Base-by-base conservation (phyloP, 345 rosid species). In the Rubroshorea leprosula region DNA sequence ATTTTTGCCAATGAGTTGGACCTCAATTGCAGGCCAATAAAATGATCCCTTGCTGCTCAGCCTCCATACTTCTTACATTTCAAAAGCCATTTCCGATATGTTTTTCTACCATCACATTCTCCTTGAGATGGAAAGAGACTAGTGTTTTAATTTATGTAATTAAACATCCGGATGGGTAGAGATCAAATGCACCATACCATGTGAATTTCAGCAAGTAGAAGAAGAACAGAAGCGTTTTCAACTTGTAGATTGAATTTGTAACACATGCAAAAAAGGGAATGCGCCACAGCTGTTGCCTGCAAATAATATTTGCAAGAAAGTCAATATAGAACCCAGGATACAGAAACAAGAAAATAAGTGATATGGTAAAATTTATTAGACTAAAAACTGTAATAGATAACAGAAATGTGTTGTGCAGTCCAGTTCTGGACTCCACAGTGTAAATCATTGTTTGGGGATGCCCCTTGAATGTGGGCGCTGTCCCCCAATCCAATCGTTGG, bases 191-290 rank as follows among this genome's bases (percentile, higher is more conserved):
- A 64, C 24, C 52, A 54, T 77, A 93, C 99, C 97, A 85, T 85
- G 83, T 89, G 97, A 69, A 93, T 93, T 83, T 93, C 97, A 43
- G 96, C 99, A 52, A 89, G 84, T 69, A 93, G 67, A 68, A 93
- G 92, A 73, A 93, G 99, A 68, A 83, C 80, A 43, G 85, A 66
- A 20, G 99, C 97, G 77, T 83, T 89, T 69, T 87, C 86, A 56
- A 87, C 89, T 72, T 83, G 97, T 78, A 86, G 68, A 74, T 87
- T 89, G 68, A 83, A 87, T 71, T 89, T 82, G 83, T 89, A 91
- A 61, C 99, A 93, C 80, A 79, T 82, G 77, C 94, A 80, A 70
- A 83, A 93, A 61, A 93, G 86, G 52, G 85, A 79, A 58, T 83
- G 91, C 51, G 92, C 96, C 76, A 89, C 94, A 69, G 74, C 76